phyloP scores from a whole-genome alignment of 371 early-diverging fungal genomes.

The Haplosporangium sp. region DNA sequence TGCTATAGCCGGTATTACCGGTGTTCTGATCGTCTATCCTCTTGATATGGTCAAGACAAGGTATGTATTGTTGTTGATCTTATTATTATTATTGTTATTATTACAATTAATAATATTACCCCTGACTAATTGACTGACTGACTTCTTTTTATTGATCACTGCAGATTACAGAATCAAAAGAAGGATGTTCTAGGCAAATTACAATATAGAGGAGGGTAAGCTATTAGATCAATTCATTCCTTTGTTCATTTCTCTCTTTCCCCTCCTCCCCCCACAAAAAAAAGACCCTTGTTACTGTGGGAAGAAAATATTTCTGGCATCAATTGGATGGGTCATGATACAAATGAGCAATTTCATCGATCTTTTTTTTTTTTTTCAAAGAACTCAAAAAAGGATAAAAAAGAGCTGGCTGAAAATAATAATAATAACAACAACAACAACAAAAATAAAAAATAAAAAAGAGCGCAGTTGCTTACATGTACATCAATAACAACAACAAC shows the following conservation, averaged over 20 bases:
- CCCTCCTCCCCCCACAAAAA: background rate
- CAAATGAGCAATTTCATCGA: slow-evolving; percentile 2
- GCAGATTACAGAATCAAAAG: slow-evolving; percentile 61
- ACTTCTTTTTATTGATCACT: background rate
- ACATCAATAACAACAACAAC: too few species aligned
- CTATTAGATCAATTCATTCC: background rate
- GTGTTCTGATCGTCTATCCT: slow-evolving; percentile 72
- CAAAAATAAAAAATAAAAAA: too few species aligned
- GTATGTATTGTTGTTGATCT: slow-evolving; percentile 2
- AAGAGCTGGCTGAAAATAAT: background rate
- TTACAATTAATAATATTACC: background rate
- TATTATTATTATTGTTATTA: background rate
- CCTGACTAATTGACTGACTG: background rate
- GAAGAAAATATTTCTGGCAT: background rate
- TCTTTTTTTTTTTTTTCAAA: too few species aligned
- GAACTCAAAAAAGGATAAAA: background rate
- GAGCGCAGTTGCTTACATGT: too few species aligned
- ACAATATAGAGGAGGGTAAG: slow-evolving; percentile 59
- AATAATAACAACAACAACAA: too few species aligned
- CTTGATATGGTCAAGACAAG: slow-evolving; percentile 74
- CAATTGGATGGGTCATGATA: background rate
- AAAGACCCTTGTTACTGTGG: background rate
- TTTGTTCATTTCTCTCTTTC: too few species aligned
- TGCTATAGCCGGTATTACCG: slow-evolving; percentile 73
- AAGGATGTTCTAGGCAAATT: slow-evolving; percentile 44